Evolutionary conservation across 202 grass and related monocot genomes (phyloP).

Genomic region (Cymbopogon flexuosus): DNA sequence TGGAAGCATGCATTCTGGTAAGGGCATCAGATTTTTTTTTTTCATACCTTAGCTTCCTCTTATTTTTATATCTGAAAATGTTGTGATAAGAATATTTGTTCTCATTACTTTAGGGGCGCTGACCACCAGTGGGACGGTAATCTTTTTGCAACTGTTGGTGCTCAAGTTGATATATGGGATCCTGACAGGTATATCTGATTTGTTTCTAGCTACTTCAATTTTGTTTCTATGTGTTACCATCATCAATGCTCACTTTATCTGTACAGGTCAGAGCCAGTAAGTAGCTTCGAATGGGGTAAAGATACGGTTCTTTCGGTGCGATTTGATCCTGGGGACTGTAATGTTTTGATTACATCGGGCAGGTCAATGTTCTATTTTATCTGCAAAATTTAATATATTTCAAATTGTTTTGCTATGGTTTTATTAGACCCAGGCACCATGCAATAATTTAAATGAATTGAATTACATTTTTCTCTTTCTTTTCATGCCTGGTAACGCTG

Average conservation of each 20-base stretch:
- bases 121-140: slow-evolving; percentile 90
- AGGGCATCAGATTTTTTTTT: slow-evolving; percentile 8
- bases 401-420: slow-evolving; percentile 1
- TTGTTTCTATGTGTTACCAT: neutral
- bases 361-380: slow-evolving; percentile 47
- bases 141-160: slow-evolving; percentile 91
- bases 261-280: slow-evolving; percentile 81
- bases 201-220: neutral
- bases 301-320: slow-evolving; percentile 77
- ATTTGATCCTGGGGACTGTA: slow-evolving; percentile 88
- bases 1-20: slow-evolving; percentile 99
- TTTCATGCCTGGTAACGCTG: neutral
- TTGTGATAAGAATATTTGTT: neutral
- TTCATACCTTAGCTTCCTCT: neutral
- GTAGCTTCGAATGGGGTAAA: slow-evolving; percentile 86
- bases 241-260: slow-evolving; percentile 1
- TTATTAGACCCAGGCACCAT: neutral
- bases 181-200: slow-evolving; percentile 68
- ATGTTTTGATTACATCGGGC: slow-evolving; percentile 77
- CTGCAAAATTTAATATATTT: neutral
- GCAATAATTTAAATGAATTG: neutral
- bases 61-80: neutral
- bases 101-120: slow-evolving; percentile 51
- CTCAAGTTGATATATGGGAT: slow-evolving; percentile 99
- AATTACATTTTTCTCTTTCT: neutral